Evolutionary conservation across 257 asterid species (phyloP).

Genomic region (Solanum etuberosum): DNA sequence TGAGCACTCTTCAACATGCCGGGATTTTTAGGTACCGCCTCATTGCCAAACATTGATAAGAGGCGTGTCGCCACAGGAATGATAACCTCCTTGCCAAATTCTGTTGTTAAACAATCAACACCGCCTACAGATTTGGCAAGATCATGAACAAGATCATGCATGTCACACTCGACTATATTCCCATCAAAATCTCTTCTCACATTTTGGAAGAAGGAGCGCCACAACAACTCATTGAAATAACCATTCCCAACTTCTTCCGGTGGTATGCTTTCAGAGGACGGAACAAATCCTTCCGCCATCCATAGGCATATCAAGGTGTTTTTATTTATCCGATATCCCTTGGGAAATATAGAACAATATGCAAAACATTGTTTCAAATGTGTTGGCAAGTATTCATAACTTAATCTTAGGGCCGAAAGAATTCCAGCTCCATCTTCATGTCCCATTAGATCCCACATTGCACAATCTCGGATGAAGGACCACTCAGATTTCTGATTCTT

Average conservation of each 20-base stretch:
- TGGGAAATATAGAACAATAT: slow-evolving; percentile 55
- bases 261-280: slow-evolving; percentile 6
- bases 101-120: background rate
- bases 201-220: slow-evolving; percentile 44
- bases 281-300: slow-evolving; percentile 60
- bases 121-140: slow-evolving; percentile 4
- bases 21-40: background rate
- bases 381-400: slow-evolving; percentile 51
- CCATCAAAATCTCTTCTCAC: background rate
- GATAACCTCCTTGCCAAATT: background rate
- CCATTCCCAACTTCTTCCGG: slow-evolving; percentile 37
- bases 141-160: slow-evolving; percentile 5
- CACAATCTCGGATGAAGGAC: slow-evolving; percentile 37
- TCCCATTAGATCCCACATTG: slow-evolving; percentile 44
- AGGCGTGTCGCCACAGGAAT: background rate
- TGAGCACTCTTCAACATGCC: background rate
- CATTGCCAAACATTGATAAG: background rate
- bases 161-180: background rate
- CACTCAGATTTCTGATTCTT: slow-evolving; percentile 37
- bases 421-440: slow-evolving; percentile 20
- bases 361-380: slow-evolving; percentile 55
- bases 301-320: slow-evolving; percentile 38
- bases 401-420: slow-evolving; percentile 42
- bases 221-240: slow-evolving; percentile 39
- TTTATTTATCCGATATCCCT: slow-evolving; percentile 51